A percentile compares a stretch with the other conserved stretches of the same genome.
phyloP scores from a whole-genome alignment of 2,329 filamentous ascomycete species.

The Cladosporium sp. region DNA sequence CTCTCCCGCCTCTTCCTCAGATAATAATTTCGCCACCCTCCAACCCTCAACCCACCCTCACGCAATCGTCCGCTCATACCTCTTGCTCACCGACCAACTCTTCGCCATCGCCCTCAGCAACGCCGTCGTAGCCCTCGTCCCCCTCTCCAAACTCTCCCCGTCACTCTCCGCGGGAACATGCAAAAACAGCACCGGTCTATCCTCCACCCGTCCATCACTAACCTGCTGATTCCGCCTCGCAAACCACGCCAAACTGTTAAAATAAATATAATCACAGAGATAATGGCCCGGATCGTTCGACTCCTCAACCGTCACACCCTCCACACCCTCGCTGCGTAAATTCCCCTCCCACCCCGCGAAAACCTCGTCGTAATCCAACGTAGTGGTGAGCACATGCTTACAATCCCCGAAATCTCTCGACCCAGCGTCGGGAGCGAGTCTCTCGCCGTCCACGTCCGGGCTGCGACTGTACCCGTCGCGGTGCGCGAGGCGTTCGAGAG shows the following conservation, averaged over 20 bases:
- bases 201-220: conserved; percentile 17
- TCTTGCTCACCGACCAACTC: conserved; percentile 16
- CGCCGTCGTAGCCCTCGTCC: conserved; percentile 25
- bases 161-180: conserved; percentile 38
- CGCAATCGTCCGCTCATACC: background rate
- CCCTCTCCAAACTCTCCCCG: conserved; percentile 30
- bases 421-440: conserved; percentile 25
- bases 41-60: background rate
- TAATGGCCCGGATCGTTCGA: conserved; percentile 39
- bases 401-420: conserved; percentile 25
- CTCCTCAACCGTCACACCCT: background rate
- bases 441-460: conserved; percentile 61
- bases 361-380: conserved; percentile 28
- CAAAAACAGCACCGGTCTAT: conserved; percentile 38
- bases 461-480: conserved; percentile 64
- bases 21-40: background rate
- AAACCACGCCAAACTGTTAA: conserved; percentile 35
- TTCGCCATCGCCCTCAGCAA: conserved; percentile 35
- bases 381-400: conserved; percentile 26
- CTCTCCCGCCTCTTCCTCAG: no score
- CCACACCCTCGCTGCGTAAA: conserved; percentile 15
- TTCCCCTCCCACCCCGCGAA: conserved; percentile 25
- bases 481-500: conserved; percentile 66
- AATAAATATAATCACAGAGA: conserved; percentile 45
- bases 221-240: conserved; percentile 21